A percentile compares a stretch with the other conserved stretches of the same genome.
These are phyloP conservation scores for Mycena belliarum DNA, from an alignment of 768 basidiomycete species.

Conservation along the genomic window DNA sequence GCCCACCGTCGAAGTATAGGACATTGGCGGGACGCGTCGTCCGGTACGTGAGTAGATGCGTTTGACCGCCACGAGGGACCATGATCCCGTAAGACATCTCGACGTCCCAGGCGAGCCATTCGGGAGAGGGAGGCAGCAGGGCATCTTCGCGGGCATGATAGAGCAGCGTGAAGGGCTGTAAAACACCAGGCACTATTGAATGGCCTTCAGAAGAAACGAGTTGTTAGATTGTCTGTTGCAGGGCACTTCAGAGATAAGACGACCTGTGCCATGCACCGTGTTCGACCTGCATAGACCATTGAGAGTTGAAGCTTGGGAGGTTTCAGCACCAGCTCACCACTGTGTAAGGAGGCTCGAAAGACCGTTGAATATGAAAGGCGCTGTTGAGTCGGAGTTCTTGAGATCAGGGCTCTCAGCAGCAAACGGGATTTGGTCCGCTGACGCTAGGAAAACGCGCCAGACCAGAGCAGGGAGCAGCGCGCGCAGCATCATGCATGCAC, in stretches of 20 bases:
- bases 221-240: background rate
- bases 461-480: background rate
- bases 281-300: conserved; percentile 11
- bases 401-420: background rate
- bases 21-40: conserved; percentile 19
- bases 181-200: conserved; percentile 22
- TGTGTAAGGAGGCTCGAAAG: conserved; percentile 21
- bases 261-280: conserved; percentile 19
- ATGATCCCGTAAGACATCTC: conserved; percentile 29
- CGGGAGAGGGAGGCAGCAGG: conserved; percentile 22
- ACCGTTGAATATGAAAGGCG: conserved; percentile 22
- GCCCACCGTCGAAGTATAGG: conserved; percentile 8
- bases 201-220: conserved; percentile 20
- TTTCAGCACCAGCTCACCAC: conserved; percentile 5
- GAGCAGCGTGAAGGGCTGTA: conserved; percentile 23
- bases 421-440: background rate
- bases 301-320: background rate
- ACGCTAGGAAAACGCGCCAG: background rate
- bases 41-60: conserved; percentile 24
- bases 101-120: conserved; percentile 29
- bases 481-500: background rate
- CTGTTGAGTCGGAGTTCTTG: conserved; percentile 7
- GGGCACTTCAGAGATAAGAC: background rate
- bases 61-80: conserved; percentile 15
- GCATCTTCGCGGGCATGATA: conserved; percentile 27